These are phyloP conservation scores for Cynanchum wilfordii DNA, from an alignment of 257 asterid species.

Conservation along the genomic window DNA sequence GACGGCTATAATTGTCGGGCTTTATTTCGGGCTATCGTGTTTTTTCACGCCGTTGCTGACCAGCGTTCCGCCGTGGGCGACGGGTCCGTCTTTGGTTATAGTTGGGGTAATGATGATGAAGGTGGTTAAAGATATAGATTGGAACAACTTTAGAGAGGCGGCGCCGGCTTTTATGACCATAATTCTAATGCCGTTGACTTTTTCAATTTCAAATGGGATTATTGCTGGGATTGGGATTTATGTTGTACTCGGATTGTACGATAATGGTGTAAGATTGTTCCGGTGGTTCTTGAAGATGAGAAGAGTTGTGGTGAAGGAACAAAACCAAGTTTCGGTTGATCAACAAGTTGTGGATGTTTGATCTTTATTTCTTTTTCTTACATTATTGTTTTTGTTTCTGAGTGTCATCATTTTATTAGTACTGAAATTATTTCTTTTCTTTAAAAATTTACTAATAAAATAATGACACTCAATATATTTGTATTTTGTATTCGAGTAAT, in stretches of 20 bases:
- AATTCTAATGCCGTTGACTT: constrained; percentile 65
- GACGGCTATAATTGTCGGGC: constrained; percentile 61
- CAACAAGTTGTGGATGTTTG: constrained; percentile 27
- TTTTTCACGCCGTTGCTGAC: constrained; percentile 56
- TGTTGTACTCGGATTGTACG: constrained; percentile 46
- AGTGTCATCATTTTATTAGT: too few relatives aligned
- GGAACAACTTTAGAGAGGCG: constrained; percentile 55
- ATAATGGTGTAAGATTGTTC: constrained; percentile 24
- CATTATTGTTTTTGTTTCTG: too few relatives aligned
- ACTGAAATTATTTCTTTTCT: too few relatives aligned
- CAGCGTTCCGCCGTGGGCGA: constrained; percentile 81
- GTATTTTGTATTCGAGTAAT: too few relatives aligned
- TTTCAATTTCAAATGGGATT: constrained; percentile 71
- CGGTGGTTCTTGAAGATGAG: constrained; percentile 43
- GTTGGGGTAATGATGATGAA: constrained; percentile 82
- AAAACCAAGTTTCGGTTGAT: constrained; percentile 56
- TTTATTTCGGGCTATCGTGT: constrained; percentile 48
- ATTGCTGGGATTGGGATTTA: constrained; percentile 67
- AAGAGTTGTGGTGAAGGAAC: constrained; percentile 49
- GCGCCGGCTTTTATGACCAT: constrained; percentile 74
- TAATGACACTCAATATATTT: too few relatives aligned
- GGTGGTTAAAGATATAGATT: constrained; percentile 63
- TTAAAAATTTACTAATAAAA: too few relatives aligned
- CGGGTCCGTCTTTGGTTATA: constrained; percentile 76
- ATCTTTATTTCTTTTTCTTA: neutral